Conservation (phyloP, 805 yeast species). For the Metschnikowia kofuensis region DNA sequence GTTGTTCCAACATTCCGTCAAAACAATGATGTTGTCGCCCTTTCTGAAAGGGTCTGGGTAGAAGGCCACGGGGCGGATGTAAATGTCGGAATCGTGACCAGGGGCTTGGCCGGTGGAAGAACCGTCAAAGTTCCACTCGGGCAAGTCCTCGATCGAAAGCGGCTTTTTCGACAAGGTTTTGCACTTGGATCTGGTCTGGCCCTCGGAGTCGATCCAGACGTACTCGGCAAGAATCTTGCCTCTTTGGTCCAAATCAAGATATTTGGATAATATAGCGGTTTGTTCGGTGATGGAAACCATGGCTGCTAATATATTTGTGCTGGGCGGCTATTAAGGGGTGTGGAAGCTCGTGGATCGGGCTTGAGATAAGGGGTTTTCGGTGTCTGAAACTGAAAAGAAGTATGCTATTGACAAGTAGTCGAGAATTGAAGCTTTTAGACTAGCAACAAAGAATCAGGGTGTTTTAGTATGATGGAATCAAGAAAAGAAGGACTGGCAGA, state of each 20-base stretch:
- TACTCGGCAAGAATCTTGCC: constrained; percentile 92
- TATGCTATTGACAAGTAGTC: not conserved
- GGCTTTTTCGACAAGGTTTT: constrained; percentile 75
- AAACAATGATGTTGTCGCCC: constrained; percentile 93
- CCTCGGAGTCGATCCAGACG: constrained; percentile 95
- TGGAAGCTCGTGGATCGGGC: too few species aligned
- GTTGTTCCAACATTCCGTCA: constrained; percentile 96
- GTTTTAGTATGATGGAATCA: not conserved
- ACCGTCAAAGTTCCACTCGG: constrained; percentile 99
- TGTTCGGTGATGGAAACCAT: constrained; percentile 53
- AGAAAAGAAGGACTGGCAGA: not conserved
- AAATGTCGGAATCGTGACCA: constrained; percentile 94
- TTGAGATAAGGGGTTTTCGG: too few species aligned
- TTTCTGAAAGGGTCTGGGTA: constrained; percentile 97
- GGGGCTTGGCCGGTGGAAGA: constrained; percentile 98
- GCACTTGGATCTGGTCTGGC: constrained; percentile 90
- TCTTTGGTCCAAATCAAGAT: constrained; percentile 77
- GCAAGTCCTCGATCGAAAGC: constrained; percentile 75
- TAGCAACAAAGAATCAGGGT: too few species aligned
- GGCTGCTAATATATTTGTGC: not conserved
- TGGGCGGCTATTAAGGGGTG: too few species aligned
- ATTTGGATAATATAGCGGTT: constrained; percentile 80
- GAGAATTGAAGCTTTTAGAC: too few species aligned
- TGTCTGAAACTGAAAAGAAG: too few species aligned
- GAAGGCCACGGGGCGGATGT: constrained; percentile 91